Evolutionary conservation across 495 filamentous ascomycete species (phyloP).

Genomic region (Hyaloscypha finlandica): DNA sequence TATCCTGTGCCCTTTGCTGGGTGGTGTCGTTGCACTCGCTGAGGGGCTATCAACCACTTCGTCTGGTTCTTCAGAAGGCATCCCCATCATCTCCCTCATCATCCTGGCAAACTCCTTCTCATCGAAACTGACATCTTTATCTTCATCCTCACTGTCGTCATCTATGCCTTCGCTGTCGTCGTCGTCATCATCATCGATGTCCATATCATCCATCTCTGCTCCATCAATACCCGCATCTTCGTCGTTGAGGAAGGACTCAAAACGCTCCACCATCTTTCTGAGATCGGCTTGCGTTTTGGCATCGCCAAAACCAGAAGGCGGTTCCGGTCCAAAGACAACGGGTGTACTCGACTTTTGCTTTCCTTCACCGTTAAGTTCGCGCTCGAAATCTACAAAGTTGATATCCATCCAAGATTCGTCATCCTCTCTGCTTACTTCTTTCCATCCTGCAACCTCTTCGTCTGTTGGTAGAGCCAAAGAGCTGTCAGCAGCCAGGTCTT

Average conservation of each 20-base stretch:
- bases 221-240: conserved; percentile 78
- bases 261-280: conserved; percentile 84
- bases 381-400: conserved; percentile 83
- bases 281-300: conserved; percentile 77
- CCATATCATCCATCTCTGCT: conserved; percentile 75
- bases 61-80: conserved; percentile 52
- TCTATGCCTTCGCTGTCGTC: conserved; percentile 50
- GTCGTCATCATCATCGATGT: conserved; percentile 59
- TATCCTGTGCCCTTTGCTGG: conserved; percentile 31
- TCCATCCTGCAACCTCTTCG: conserved; percentile 71
- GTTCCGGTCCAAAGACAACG: conserved; percentile 21
- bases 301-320: conserved; percentile 67
- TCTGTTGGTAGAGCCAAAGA: conserved; percentile 66
- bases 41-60: conserved; percentile 33
- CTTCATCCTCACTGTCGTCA: conserved; percentile 57
- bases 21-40: not conserved
- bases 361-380: conserved; percentile 65
- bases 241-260: conserved; percentile 91
- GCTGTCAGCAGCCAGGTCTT: conserved; percentile 56
- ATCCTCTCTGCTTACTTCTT: conserved; percentile 61
- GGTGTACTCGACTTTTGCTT: conserved; percentile 29
- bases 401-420: conserved; percentile 94
- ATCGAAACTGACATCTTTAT: conserved; percentile 77
- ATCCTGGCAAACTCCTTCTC: conserved; percentile 81
- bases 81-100: conserved; percentile 96